These are phyloP conservation scores for Tremellales sp. DNA, from an alignment of 1,284 basidiomycete genomes.

Conservation along the genomic window DNA sequence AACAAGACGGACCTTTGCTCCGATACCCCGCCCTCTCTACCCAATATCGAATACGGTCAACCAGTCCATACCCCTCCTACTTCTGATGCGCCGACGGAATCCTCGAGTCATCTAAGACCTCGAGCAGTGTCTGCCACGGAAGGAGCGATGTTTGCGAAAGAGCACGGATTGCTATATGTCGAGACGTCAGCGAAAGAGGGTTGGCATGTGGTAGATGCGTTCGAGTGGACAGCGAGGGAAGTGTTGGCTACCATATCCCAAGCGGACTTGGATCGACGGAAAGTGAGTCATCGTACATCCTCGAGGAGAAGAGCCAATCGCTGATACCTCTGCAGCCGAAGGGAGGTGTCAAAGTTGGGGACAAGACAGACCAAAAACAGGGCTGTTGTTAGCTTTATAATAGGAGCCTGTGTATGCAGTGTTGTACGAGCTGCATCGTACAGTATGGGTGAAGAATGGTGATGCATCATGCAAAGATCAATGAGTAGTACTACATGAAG, in stretches of 20 bases:
- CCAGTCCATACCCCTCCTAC: slow-evolving; percentile 11
- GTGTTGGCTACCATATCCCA: slow-evolving; percentile 31
- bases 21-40: slow-evolving; percentile 17
- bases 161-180: slow-evolving; percentile 41
- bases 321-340: too few species aligned
- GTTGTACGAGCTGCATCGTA: too few species aligned
- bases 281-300: slow-evolving; percentile 7
- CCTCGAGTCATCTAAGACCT: slow-evolving; percentile 10
- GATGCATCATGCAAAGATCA: background rate
- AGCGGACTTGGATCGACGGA: slow-evolving; percentile 25
- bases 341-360: too few species aligned
- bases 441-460: background rate
- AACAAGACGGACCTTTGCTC: slow-evolving; percentile 46
- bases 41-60: slow-evolving; percentile 30
- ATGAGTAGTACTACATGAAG: background rate
- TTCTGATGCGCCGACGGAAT: background rate
- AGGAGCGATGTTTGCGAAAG: slow-evolving; percentile 37
- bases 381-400: too few species aligned
- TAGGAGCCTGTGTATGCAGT: too few species aligned
- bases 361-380: too few species aligned
- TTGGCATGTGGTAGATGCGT: slow-evolving; percentile 43
- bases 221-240: slow-evolving; percentile 44
- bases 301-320: background rate
- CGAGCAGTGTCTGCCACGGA: slow-evolving; percentile 31
- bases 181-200: slow-evolving; percentile 45